phyloP scores from a whole-genome alignment of 306 rosid species.

The Trifolium subterraneum region DNA sequence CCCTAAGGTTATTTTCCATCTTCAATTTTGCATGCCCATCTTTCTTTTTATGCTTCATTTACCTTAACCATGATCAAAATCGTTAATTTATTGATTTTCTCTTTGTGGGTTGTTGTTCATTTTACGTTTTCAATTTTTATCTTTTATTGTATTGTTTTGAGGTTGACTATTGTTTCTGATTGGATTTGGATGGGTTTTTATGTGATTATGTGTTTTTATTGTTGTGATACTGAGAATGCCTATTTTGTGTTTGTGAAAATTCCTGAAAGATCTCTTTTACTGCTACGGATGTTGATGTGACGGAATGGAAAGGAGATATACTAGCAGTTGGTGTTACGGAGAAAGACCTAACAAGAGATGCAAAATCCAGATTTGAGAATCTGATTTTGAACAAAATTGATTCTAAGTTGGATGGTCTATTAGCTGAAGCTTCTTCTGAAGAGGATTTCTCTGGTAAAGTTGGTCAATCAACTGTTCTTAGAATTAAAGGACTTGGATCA shows the following conservation, averaged over 20 bases:
- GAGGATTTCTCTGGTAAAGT: slow-evolving; percentile 91
- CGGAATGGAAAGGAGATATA: slow-evolving; percentile 94
- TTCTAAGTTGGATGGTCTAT: slow-evolving; percentile 77
- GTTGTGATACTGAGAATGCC: slow-evolving; percentile 42
- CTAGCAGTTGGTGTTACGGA: slow-evolving; percentile 90
- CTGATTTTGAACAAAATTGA: slow-evolving; percentile 77
- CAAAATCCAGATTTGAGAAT: slow-evolving; percentile 71
- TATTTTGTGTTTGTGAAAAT: slow-evolving; percentile 54
- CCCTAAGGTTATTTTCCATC: slow-evolving; percentile 57
- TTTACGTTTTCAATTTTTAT: no score
- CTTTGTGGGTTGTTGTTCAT: slow-evolving; percentile 29
- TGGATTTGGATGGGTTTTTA: slow-evolving; percentile 15
- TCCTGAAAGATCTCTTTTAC: slow-evolving; percentile 64
- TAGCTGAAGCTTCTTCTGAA: slow-evolving; percentile 88
- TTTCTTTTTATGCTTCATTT: slow-evolving; percentile 1
- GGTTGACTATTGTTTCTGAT: slow-evolving; percentile 3
- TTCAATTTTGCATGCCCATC: slow-evolving; percentile 7
- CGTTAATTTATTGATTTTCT: slow-evolving; percentile 11
- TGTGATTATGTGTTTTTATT: background rate
- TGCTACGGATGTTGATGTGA: slow-evolving; percentile 71
- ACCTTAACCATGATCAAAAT: background rate
- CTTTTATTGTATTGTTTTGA: background rate
- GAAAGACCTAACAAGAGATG: slow-evolving; percentile 75
- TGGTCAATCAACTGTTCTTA: slow-evolving; percentile 82
- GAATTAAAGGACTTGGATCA: slow-evolving; percentile 76